Evolutionary conservation across 164 flowering plant genomes (phyloP).

Genomic region (Macadamia tetraphylla): DNA sequence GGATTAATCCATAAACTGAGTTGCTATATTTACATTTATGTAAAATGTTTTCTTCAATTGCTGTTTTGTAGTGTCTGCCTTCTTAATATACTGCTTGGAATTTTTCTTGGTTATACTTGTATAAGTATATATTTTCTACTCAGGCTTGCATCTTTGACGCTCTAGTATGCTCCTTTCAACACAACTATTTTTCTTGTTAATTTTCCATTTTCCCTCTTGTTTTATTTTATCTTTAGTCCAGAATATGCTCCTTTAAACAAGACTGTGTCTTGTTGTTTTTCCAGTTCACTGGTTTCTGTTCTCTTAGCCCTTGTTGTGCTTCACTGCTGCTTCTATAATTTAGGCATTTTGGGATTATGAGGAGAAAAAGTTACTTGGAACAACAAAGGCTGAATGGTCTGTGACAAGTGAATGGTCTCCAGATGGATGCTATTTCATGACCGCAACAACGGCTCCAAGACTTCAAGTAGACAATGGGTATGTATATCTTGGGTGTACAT

Average conservation of each 20-base stretch:
- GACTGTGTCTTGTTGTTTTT: background rate
- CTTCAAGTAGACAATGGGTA: conserved; percentile 98
- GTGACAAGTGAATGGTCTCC: conserved; percentile 99
- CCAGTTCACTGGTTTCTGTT: background rate
- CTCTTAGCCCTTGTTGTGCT: background rate
- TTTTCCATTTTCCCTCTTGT: background rate
- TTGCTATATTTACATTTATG: too few species aligned
- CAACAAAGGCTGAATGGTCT: conserved; percentile 84
- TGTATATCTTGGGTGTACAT: conserved; percentile 7
- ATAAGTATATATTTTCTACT: background rate
- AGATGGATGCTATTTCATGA: conserved; percentile 88
- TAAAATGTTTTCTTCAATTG: background rate
- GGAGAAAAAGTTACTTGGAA: conserved; percentile 70
- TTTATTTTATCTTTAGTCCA: background rate
- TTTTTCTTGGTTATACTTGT: background rate
- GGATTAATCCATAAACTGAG: too few species aligned
- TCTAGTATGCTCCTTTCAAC: background rate
- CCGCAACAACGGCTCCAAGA: conserved; percentile 98
- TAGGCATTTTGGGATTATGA: conserved; percentile 92
- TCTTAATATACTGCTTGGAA: too few species aligned
- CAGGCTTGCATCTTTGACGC: background rate
- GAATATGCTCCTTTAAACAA: background rate
- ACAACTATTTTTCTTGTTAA: background rate
- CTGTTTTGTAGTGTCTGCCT: too few species aligned
- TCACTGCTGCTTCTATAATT: background rate